Evolutionary conservation across 2,329 filamentous ascomycete genomes (phyloP).

Genomic region (Ambrosiella cleistominuta): DNA sequence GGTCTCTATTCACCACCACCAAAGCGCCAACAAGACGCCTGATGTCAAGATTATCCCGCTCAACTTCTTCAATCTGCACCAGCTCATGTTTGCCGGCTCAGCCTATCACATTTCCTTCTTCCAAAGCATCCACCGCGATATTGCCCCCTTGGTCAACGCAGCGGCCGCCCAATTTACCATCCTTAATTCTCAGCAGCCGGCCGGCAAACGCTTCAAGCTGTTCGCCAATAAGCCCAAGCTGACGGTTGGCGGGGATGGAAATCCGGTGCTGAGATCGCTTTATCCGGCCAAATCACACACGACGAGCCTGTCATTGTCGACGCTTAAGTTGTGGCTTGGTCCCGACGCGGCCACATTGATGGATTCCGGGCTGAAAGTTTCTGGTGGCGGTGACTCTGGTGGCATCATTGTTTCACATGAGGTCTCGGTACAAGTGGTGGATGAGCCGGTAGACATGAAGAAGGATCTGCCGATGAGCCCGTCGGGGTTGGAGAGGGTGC

Average conservation of each 20-base stretch:
- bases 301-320: slow-evolving; percentile 19
- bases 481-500: neutral
- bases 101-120: slow-evolving; percentile 41
- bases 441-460: slow-evolving; percentile 18
- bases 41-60: slow-evolving; percentile 43
- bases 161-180: slow-evolving; percentile 5
- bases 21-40: slow-evolving; percentile 23
- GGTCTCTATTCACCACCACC: slow-evolving; percentile 39
- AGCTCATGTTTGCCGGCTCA: slow-evolving; percentile 39
- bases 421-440: slow-evolving; percentile 29
- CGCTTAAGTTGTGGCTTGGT: slow-evolving; percentile 20
- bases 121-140: slow-evolving; percentile 41
- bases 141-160: slow-evolving; percentile 30
- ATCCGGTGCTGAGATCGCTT: slow-evolving; percentile 16
- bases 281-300: slow-evolving; percentile 14
- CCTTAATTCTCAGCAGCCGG: slow-evolving; percentile 3
- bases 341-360: slow-evolving; percentile 9
- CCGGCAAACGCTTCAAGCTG: neutral
- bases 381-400: slow-evolving; percentile 22
- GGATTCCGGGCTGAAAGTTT: slow-evolving; percentile 6
- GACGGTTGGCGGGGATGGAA: slow-evolving; percentile 15
- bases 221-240: neutral
- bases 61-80: slow-evolving; percentile 47
- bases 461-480: neutral
- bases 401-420: slow-evolving; percentile 47